Evolutionary conservation across 2,329 filamentous ascomycete genomes (phyloP), one percentile per base, ranked within the genome.

Genomic region (Pseudogymnoascus sp.): DNA sequence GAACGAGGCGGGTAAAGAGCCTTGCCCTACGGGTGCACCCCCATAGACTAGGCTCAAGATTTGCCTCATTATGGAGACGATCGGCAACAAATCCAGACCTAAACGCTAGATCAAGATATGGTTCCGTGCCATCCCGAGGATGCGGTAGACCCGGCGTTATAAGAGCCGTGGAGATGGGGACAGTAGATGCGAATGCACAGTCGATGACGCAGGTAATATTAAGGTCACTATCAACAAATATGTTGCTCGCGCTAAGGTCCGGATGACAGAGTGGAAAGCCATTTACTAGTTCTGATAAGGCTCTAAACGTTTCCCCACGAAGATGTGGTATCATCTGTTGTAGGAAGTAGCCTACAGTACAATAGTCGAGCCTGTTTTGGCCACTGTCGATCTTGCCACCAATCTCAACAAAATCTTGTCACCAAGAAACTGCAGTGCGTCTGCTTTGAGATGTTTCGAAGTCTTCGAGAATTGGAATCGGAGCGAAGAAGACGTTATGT

Each of bases 141-240:
- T 61, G 33, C 30, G 62, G 58, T 56, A 63, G 41, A 18, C 39
- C 57, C 57, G 60, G 63, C 30, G 61, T 63, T 15, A 61, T 60
- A n/a, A 62, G 45, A 37, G 63, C 58, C 26, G 60, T 64, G 62
- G 66, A 59, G 67, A 71, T 61, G 52, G 63, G 65, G 60, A 67
- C 66, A 59, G 67, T 69, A 28, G 66, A 69, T 18, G 63, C 63
- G 35, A 66, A 69, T 9, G 63, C 64, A 67, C 65, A 70, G 65
- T 70, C 66, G 60, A 70, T 69, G 41, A 70, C 61, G 61, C 66
- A 70, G 9, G 66, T 70, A 57, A 69, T 68, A 33, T 71, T 68
- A 57, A 69, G 66, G 48, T 68, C 63, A 33, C 65, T 59, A 59
- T 69, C 67, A 59, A 68, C 63, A 58, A 69, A 71, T 28, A 69